phyloP scores from a whole-genome alignment of 202 grass and related monocot genomes.

The Cymbopogon flexuosus region DNA sequence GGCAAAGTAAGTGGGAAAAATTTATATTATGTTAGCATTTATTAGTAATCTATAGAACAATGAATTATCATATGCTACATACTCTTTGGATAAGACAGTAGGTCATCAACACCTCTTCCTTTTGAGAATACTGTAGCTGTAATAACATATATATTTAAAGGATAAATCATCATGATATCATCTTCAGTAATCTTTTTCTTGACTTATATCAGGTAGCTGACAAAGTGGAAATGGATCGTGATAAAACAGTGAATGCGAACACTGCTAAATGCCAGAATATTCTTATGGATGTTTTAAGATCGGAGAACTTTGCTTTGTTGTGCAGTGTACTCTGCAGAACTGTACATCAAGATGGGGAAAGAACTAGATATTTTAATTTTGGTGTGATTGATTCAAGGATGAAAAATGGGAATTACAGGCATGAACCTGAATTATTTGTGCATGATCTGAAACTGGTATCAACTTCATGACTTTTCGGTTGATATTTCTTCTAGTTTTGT shows the following conservation, averaged over 20 bases:
- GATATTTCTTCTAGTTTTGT: constrained; percentile 27
- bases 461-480: constrained; percentile 7
- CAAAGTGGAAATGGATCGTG: constrained; percentile 38
- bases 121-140: neutral
- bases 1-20: constrained; percentile 32
- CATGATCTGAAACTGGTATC: constrained; percentile 67
- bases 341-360: constrained; percentile 53
- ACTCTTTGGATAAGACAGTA: too few relatives aligned
- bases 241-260: constrained; percentile 33
- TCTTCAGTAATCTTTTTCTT: constrained; percentile 22
- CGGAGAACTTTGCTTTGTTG: constrained; percentile 64
- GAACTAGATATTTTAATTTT: constrained; percentile 67
- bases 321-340: constrained; percentile 60
- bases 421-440: constrained; percentile 49
- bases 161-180: constrained; percentile 16
- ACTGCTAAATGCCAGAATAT: constrained; percentile 49
- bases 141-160: constrained; percentile 20
- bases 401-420: constrained; percentile 74
- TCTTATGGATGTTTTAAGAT: constrained; percentile 66
- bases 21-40: constrained; percentile 18
- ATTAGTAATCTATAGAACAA: too few relatives aligned
- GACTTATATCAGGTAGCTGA: constrained; percentile 36
- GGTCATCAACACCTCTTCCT: too few relatives aligned
- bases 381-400: constrained; percentile 63
- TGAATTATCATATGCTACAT: too few relatives aligned